Evolutionary conservation across 768 basidiomycete species (phyloP), one percentile per base, ranked within the genome.

Genomic region (Dentipellis fragilis): DNA sequence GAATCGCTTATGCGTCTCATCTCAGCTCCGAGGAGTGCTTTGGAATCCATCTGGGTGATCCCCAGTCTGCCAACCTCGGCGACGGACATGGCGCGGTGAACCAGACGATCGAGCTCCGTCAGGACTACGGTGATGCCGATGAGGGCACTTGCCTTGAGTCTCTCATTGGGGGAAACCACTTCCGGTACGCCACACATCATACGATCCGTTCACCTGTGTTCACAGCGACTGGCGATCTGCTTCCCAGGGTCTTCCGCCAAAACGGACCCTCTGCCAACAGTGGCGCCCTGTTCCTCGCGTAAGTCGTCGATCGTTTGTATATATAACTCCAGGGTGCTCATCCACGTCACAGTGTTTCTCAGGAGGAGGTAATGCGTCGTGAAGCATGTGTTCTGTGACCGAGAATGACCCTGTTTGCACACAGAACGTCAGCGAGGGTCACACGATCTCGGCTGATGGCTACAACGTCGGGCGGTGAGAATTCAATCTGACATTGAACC

Each of bases 251-350:
- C 5, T 85, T 65, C 65, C 74, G 73, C 42, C 84, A 87, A 65
- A 80, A 85, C 58, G 84, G 84, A 1, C 64, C 77, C 3, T 19
- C 29, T 14, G 84, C 83, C 1, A 39, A 75, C 51, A 78, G 66
- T 35, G 71, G 72, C 0, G 75, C 77, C 3, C 65, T 85, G 29
- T 88, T 87, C 67, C 71, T 83, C 17, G 80, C 79, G 79, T 82
- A 64, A 61, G 79, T 68, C 1, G 2, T 10, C 9, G 29, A 29
- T 29, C 29, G 29, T 29, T 29, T 29, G 29, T 29, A 29, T 29
- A 29, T 29, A 29, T 29, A 29, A 29, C 29, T 6, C 29, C 29
- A 29, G 29, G 29, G 29, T 29, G 29, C 29, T 29, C 29, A 29
- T 6, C 29, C 29, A 29, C 29, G 29, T 42, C 23, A 39, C 56